Base-by-base conservation (phyloP, 345 rosid genomes). In the Eutrema heterophyllum region DNA sequence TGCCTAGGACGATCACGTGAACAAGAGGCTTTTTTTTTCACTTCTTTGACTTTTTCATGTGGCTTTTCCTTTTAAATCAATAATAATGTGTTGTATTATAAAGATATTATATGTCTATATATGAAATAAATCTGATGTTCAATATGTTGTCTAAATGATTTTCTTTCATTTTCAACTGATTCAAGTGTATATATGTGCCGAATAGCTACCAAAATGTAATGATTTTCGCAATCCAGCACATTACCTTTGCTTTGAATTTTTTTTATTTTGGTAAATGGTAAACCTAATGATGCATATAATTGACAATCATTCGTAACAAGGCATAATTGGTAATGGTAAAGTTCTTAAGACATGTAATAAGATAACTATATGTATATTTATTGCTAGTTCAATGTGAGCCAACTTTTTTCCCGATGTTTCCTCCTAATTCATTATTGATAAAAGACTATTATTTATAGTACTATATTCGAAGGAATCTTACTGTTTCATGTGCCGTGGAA, bases 401-500 rank as follows among this genome's bases (percentile, higher is more conserved):
- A 26, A 73, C 18, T 27, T 39, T 21, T 73, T 64, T 5, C 57
- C 26, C 24, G 6, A 46, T 46, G 51, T 55, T 5, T 56, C 16
- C 46, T 65, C 59, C 11, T 55, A 56, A 73, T 45, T 73, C 15
- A 16, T 27, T 29, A 45, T 55, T 56, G 35, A 48, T 56, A 16
- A 46, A 73, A 56, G 38, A 64, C 10, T 41, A 63, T 9, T 45
- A 26, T n/a, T 39, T 7, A 21, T 35, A 24, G 64, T 3, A 29
- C 64, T 68, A 68, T 68, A 61, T 4, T 44, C 43, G 36, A 44
- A 52, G 64, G 74, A 62, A 75, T 75, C 70, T 68, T 38, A 62
- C 41, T 62, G 51, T 53, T 76, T 62, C 79, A 76, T 69, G 79
- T 76, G 79, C 79, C 74, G 50, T 69, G 70, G 75, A 68, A 69